Evolutionary conservation across 2,329 filamentous ascomycete species (phyloP).

Genomic region (Talaromyces sp.): DNA sequence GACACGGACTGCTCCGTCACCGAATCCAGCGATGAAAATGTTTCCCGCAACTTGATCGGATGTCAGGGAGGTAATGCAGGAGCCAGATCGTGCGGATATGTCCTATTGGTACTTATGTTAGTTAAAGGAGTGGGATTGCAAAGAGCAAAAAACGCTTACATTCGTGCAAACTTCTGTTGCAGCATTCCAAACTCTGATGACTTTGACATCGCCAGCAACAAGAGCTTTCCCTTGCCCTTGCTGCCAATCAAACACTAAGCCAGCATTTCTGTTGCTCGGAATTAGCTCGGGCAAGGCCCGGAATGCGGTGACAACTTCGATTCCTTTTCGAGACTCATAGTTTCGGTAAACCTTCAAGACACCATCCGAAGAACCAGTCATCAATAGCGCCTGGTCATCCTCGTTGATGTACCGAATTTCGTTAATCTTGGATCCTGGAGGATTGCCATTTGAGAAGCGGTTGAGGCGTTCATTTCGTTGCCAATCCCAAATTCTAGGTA

Average conservation of each 20-base stretch:
- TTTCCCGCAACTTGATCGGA: conserved; percentile 98
- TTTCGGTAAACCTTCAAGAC: conserved; percentile 89
- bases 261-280: conserved; percentile 87
- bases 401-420: conserved; percentile 98
- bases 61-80: conserved; percentile 91
- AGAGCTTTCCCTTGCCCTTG: conserved; percentile 92
- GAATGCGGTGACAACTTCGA: conserved; percentile 86
- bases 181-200: conserved; percentile 94
- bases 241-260: conserved; percentile 97
- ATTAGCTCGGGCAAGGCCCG: conserved; percentile 89
- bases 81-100: conserved; percentile 88
- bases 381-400: conserved; percentile 88
- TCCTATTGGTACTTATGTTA: conserved; percentile 47
- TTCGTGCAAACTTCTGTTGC: conserved; percentile 86
- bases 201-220: conserved; percentile 92
- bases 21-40: conserved; percentile 92
- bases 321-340: conserved; percentile 71
- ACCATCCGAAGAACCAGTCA: conserved; percentile 93
- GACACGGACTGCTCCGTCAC: conserved; percentile 87
- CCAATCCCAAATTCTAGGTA: conserved; percentile 79
- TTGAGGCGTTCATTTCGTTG: conserved; percentile 67
- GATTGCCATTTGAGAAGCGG: conserved; percentile 92
- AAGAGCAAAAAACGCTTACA: conserved; percentile 29
- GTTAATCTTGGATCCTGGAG: conserved; percentile 82
- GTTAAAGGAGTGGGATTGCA: background rate